Evolutionary conservation across 2,329 filamentous ascomycete genomes (phyloP), one percentile per base, ranked within the genome.

Genomic region (Pseudogymnoascus sp.): DNA sequence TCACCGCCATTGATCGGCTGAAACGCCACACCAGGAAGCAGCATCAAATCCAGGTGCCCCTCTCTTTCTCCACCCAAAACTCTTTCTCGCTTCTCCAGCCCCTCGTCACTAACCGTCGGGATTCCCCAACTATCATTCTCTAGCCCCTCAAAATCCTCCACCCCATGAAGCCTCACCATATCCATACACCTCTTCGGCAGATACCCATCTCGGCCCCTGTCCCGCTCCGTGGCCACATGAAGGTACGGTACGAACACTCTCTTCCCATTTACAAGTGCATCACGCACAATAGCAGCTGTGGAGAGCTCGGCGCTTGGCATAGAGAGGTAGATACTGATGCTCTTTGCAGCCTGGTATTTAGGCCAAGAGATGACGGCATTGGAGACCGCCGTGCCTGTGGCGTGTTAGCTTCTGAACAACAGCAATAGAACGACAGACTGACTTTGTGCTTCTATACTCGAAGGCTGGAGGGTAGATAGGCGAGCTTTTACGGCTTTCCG

Each of bases 21-120:
- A 74, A 99, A 99, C 2, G 91, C 93, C 69, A 99, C 89, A 11
- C 92, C 94, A 1, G 94, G 94, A 79, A 97, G 84, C 28, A 99
- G 80, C 65, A 99, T 89, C 66, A 99, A 74, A 73, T 99, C 93
- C 41, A 99, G 78, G n/a, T 53, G 25, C 7, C 82, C 81, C 4
- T 75, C 66, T 63, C 72, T 68, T 66, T 77, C 71, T 28, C 79
- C 57, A 39, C 88, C 88, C 61, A 96, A 82, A 62, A 91, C 87
- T 67, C 92, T 90, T 66, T 84, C 80, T 67, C 92, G 82, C 63
- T 79, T 75, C 57, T 79, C 72, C 2, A 95, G 80, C 2, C 88
- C 88, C 18, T 82, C 78, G 58, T 80, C 76, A 63, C 84, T 80
- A 62, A 96, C 83, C 33, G 89, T 93, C n/a, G 94, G 94, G 65